Evolutionary conservation across 106 monocot species (phyloP).

Genomic region (Allium cepa): DNA sequence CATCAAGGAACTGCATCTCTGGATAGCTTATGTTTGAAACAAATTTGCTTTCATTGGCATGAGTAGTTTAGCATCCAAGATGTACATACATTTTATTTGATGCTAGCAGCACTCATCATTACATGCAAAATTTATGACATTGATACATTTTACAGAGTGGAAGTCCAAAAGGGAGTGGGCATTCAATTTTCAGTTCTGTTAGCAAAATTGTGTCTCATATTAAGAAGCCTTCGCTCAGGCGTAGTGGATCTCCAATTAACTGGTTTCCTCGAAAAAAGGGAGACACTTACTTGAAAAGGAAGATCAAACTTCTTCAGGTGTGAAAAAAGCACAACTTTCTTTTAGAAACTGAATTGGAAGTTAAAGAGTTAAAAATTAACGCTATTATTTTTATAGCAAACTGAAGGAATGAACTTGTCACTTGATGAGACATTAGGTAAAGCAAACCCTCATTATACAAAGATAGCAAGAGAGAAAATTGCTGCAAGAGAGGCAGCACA

Average conservation of each 20-base stretch:
- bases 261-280: slow-evolving; percentile 89
- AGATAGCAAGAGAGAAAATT: slow-evolving; percentile 79
- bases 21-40: too few species aligned
- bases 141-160: slow-evolving; percentile 25
- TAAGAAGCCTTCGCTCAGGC: slow-evolving; percentile 54
- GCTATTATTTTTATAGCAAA: slow-evolving; percentile 34
- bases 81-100: too few species aligned
- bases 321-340: background rate
- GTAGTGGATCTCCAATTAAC: slow-evolving; percentile 55
- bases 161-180: slow-evolving; percentile 30
- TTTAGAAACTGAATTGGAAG: background rate
- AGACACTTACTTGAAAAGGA: slow-evolving; percentile 81
- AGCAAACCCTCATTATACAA: slow-evolving; percentile 84
- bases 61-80: background rate
- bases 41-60: too few species aligned
- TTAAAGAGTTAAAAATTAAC: background rate
- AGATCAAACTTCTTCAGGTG: slow-evolving; percentile 86
- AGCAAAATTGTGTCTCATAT: slow-evolving; percentile 59
- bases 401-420: slow-evolving; percentile 58
- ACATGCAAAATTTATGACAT: background rate
- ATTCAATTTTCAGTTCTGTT: slow-evolving; percentile 29
- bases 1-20: background rate
- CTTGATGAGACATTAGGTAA: slow-evolving; percentile 70
- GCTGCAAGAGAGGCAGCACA: slow-evolving; percentile 76
- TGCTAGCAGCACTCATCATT: background rate